phyloP scores from a whole-genome alignment of 208 protist species.

The Angomonas deanei region DNA sequence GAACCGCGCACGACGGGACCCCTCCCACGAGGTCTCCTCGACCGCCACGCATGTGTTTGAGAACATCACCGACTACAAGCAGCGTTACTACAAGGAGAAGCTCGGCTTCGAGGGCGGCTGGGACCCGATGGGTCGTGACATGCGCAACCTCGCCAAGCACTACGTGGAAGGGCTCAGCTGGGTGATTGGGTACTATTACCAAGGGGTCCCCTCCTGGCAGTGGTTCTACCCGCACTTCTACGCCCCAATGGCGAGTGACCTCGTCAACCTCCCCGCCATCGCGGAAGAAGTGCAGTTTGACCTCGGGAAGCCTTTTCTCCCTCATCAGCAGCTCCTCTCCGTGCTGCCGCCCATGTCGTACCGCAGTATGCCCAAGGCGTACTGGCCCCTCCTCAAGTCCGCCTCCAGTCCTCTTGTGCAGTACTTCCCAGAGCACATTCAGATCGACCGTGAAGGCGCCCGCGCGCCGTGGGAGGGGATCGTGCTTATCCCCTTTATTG shows the following conservation, averaged over 20 bases:
- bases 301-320: conserved; percentile 75
- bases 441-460: conserved; percentile 86
- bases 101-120: conserved; percentile 73
- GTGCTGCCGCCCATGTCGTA: conserved; percentile 96
- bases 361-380: conserved; percentile 80
- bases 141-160: conserved; percentile 60
- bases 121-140: conserved; percentile 52
- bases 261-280: conserved; percentile 71
- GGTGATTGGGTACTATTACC: conserved; percentile 89
- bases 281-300: conserved; percentile 55
- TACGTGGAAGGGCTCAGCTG: conserved; percentile 88
- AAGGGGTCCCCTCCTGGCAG: conserved; percentile 85
- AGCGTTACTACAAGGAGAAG: conserved; percentile 84
- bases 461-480: conserved; percentile 89
- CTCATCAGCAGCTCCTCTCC: conserved; percentile 96
- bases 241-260: conserved; percentile 87
- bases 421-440: conserved; percentile 79
- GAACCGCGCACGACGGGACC: conserved; percentile 45
- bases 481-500: conserved; percentile 90
- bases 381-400: conserved; percentile 78
- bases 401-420: conserved; percentile 64
- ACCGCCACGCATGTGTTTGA: conserved; percentile 7
- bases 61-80: conserved; percentile 74
- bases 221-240: conserved; percentile 94
- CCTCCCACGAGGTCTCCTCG: conserved; percentile 52